Percentiles rank a stretch among this genome's conserved stretches.
These are phyloP conservation scores for Saccharomyces hybrid DNA, from an alignment of 1,139 yeast species.

Conservation along the genomic window DNA sequence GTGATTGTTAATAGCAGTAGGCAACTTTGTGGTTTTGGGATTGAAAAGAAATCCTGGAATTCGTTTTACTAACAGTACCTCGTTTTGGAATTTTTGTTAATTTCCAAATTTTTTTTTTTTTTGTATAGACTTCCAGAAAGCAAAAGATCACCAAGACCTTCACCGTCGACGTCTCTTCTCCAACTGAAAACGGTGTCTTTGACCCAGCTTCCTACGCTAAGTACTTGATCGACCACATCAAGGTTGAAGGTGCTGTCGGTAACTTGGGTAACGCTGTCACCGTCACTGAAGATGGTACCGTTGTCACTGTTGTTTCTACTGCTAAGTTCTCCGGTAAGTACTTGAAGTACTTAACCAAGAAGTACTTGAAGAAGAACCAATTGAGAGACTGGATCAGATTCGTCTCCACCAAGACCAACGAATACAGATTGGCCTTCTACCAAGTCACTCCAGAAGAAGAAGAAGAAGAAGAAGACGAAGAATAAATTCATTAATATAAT, in stretches of 20 bases:
- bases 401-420: conserved; percentile 91
- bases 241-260: conserved; percentile 94
- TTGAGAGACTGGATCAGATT: conserved; percentile 99
- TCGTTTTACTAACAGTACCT: background rate
- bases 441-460: conserved; percentile 97
- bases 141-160: conserved; percentile 77
- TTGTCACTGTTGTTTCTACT: conserved; percentile 81
- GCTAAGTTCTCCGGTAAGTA: conserved; percentile 99
- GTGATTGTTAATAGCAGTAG: conserved; percentile 38
- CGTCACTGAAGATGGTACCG: conserved; percentile 73
- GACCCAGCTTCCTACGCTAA: conserved; percentile 97
- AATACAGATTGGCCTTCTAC: conserved; percentile 98
- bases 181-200: conserved; percentile 94
- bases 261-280: conserved; percentile 94
- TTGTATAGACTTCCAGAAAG: conserved; percentile 63
- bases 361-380: conserved; percentile 99
- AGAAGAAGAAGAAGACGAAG: conserved; percentile 68
- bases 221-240: conserved; percentile 98
- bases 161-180: conserved; percentile 94
- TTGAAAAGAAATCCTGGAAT: conserved; percentile 6
- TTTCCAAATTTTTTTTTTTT: background rate
- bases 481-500: conserved; percentile 23
- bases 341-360: conserved; percentile 98
- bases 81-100: conserved; percentile 1
- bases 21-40: conserved; percentile 14